Evolutionary conservation across 164 flowering plant genomes (phyloP).

Genomic region (Aristolochia californica): DNA sequence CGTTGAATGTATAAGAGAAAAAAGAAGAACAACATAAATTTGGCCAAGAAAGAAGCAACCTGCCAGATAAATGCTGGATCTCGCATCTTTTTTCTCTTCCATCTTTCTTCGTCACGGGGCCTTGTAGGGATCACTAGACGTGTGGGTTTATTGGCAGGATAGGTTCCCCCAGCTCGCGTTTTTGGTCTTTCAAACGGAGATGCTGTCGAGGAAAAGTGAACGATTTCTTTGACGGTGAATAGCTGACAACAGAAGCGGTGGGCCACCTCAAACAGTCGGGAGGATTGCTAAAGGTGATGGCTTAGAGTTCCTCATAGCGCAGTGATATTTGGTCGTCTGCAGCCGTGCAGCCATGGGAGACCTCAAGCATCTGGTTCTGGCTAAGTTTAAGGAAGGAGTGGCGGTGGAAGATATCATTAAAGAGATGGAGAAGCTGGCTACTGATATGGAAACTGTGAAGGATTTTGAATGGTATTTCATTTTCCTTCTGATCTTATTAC

Average conservation of each 20-base stretch:
- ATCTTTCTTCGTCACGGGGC: too few species aligned
- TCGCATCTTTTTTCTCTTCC: neutral
- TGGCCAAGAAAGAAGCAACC: neutral
- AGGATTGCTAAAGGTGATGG: too few species aligned
- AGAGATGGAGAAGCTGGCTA: conserved; percentile 58
- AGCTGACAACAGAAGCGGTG: neutral
- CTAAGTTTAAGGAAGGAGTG: conserved; percentile 73
- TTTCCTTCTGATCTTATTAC: too few species aligned
- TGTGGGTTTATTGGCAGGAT: too few species aligned
- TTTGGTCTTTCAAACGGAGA: neutral
- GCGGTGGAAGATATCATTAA: conserved; percentile 58
- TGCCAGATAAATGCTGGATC: neutral
- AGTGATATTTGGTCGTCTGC: neutral
- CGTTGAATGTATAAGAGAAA: too few species aligned
- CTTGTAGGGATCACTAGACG: too few species aligned
- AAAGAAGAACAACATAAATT: neutral
- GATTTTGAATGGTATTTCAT: conserved; percentile 63
- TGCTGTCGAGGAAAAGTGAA: conserved; percentile 2
- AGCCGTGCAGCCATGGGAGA: conserved; percentile 32
- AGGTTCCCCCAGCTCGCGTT: neutral
- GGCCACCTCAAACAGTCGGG: neutral
- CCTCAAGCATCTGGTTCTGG: conserved; percentile 69
- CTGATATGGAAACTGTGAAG: conserved; percentile 51
- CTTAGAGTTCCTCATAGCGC: neutral
- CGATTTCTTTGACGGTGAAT: neutral